Base-by-base conservation (phyloP, 176 grass and related monocot species). In the Ensete ventricosum region DNA sequence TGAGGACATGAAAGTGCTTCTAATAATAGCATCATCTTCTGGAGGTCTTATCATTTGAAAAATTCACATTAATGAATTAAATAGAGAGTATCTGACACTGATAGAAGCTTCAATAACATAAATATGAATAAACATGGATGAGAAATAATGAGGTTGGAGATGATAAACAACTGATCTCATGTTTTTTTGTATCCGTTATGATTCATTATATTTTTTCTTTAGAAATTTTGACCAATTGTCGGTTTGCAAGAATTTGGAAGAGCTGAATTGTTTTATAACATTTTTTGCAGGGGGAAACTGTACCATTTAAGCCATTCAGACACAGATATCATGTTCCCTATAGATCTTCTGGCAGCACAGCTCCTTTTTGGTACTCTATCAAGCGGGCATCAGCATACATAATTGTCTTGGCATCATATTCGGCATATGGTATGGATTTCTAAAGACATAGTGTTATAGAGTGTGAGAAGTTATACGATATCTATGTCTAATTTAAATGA, bases 281-380 rank as follows among this genome's bases (percentile, higher is more conserved):
- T 73, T 14, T 14, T 27, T 79, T 76, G 51, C 52, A 84, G 81
- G 87, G 87, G 0, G 90, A 92, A 85, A 83, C 69, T 5, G 21
- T 20, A 1, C 79, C 82, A 1, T 92, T 92, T 82, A 92, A 92
- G 81, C 87, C 87, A 0, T 92, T 76, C 72, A 87, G 64, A 52
- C 55, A 87, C 23, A 85, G 94, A 49, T 93, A 91, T 20, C 82
- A 73, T 72, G 85, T 83, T 22, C 94, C 94, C 14, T 98, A 90
- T 48, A 85, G 76, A 77, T 67, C 82, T 83, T 98, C 94, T 20
- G 79, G 82, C 54, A 98, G 90, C 73, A 89, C 88, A 17, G 70
- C 81, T 64, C 90, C 94, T 65, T 90, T 80, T 74, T 97, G 93
- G 93, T 97, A 97, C 77, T 97, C 93, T 21, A 79, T 97, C 64